Conservation (phyloP, 148 eudicot genomes). For the Pharnaceum exiguum region DNA sequence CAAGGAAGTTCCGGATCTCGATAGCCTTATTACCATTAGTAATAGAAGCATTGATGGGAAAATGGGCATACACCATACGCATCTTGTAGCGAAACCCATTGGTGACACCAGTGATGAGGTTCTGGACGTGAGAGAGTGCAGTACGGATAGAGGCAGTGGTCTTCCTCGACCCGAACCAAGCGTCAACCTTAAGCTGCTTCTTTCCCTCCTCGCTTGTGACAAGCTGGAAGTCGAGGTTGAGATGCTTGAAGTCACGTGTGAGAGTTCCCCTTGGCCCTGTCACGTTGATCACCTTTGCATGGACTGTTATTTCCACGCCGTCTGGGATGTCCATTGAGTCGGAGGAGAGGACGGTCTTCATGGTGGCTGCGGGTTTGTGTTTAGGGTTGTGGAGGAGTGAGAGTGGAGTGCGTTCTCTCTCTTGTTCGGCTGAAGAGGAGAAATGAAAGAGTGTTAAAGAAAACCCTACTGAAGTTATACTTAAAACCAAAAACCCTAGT, state of each 20-base stretch:
- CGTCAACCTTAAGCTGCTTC: conserved; percentile 44
- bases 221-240: conserved; percentile 57
- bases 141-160: conserved; percentile 61
- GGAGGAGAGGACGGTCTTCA: conserved; percentile 58
- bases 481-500: no score
- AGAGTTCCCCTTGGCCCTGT: conserved; percentile 55
- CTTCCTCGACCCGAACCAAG: conserved; percentile 59
- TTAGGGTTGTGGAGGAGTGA: no score
- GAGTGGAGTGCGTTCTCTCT: no score
- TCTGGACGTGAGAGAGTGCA: conserved; percentile 47
- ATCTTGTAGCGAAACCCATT: conserved; percentile 55
- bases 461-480: no score
- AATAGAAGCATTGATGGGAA: conserved; percentile 64
- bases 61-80: conserved; percentile 73
- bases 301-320: conserved; percentile 41
- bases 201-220: conserved; percentile 36
- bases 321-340: conserved; percentile 69
- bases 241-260: conserved; percentile 50
- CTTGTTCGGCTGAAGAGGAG: no score
- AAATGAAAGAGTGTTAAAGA: no score
- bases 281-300: conserved; percentile 52
- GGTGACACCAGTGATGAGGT: conserved; percentile 52
- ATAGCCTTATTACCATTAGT: conserved; percentile 29
- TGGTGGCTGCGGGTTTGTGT: background rate
- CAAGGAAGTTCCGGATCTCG: conserved; percentile 68